Base-by-base conservation (phyloP, 2,329 filamentous ascomycete species). In the Penicillium sp. region DNA sequence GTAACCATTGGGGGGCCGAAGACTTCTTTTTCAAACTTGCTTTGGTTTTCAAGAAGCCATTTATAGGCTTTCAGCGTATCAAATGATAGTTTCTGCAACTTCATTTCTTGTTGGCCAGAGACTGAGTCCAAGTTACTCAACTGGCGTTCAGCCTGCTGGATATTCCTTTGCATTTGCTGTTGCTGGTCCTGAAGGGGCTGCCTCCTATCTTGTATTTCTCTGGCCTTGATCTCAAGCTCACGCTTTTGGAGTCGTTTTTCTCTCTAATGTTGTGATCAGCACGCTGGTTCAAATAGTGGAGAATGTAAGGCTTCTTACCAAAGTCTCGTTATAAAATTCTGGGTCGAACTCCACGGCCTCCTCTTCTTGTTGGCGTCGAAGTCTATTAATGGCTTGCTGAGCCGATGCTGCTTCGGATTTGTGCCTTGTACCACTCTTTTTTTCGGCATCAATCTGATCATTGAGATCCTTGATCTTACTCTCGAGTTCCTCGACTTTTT, bases 1-100 rank as follows among this genome's bases (percentile, higher is more conserved):
- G 83, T 88, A 31, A 96, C 78, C 67, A 94, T 84, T 0, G 92
- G 86, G 6, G 92, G 92, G 0, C 89, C 91, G 68, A 88, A 91
- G 5, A 97, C 86, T 55, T 88, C 82, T 61, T 88, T 85, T 67
- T 89, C 83, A 61, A 97, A 94, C 46, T 82, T 73, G 52, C 81
- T 69, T 56, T 81, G 82, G 69, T 99, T 85, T 2, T 84, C 72
- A 67, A 90, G 82, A 49, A 97, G 81, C 92, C 93, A 99, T 40
- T 86, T 80, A 86, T 90, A 96, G 2, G 87, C 91, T 61, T 70
- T 77, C 11, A 82, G 82, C 2, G 88, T 84, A 54, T 97, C 89
- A 0, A 69, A 69, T 11, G 87, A 88, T 0, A 82, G 16, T 6
- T 69, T 79, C 50, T 78, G 79, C 52, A 99, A 80, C 61, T 88